phyloP scores from a whole-genome alignment of 176 grass and related monocot genomes.

The Bolboschoenus planiculmis region DNA sequence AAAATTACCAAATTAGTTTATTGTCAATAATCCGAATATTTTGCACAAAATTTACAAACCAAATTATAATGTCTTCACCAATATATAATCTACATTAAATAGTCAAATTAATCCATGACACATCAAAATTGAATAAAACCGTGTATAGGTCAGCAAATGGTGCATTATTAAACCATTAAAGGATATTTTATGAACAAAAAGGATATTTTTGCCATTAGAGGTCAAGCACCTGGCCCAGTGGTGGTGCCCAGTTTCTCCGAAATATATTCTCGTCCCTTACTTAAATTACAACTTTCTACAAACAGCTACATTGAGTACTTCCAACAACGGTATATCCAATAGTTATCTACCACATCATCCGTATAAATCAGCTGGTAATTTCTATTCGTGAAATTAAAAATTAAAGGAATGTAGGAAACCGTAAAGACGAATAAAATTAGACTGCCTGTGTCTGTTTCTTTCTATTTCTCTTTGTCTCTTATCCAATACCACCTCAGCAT shows the following conservation, averaged over 20 bases:
- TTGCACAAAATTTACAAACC: neutral
- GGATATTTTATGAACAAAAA: neutral
- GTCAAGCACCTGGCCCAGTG: neutral
- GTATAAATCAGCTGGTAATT: neutral
- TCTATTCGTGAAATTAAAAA: neutral
- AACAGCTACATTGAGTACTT: neutral
- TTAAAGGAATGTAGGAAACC: neutral
- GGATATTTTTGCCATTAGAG: neutral
- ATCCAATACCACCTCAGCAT: neutral
- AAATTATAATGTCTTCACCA: neutral
- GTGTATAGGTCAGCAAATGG: neutral
- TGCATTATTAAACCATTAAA: neutral
- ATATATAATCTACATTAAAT: neutral
- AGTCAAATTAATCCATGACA: neutral
- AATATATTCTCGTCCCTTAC: neutral
- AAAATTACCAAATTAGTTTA: neutral
- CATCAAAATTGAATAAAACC: neutral
- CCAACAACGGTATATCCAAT: neutral
- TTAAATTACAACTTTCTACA: conserved; percentile 4
- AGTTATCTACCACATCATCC: neutral
- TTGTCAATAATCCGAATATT: neutral
- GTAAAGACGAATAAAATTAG: neutral
- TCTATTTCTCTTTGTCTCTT: neutral
- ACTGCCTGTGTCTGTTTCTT: neutral
- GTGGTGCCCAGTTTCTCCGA: neutral